A percentile compares a stretch with the other conserved stretches of the same genome.
Conservation (phyloP, 2,329 filamentous ascomycete genomes). For the Helicocarpus griseus region DNA sequence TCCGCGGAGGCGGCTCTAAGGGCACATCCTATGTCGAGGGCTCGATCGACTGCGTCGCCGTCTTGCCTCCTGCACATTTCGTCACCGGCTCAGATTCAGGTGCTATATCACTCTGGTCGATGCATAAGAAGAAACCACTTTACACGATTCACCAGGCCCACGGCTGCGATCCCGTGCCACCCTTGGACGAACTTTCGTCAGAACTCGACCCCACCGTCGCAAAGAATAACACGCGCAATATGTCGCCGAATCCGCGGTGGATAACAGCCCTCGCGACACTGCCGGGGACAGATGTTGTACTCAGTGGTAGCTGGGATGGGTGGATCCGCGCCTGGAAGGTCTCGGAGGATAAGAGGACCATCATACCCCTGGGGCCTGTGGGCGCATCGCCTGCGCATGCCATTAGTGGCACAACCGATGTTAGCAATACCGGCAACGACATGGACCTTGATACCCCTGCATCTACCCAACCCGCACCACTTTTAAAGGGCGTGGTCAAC, state of each 20-base stretch:
- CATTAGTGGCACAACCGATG: not conserved
- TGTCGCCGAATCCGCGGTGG: slow-evolving; percentile 62
- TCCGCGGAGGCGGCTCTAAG: slow-evolving; percentile 61
- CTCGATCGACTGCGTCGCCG: slow-evolving; percentile 83
- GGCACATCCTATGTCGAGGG: slow-evolving; percentile 56
- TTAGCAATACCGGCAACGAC: slow-evolving; percentile 15
- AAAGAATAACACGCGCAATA: slow-evolving; percentile 31
- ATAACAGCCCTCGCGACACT: slow-evolving; percentile 82
- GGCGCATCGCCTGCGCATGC: slow-evolving; percentile 29
- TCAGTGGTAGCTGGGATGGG: slow-evolving; percentile 93
- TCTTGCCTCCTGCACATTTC: slow-evolving; percentile 83
- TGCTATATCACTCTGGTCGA: slow-evolving; percentile 73
- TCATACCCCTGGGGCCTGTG: slow-evolving; percentile 63
- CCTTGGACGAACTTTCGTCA: slow-evolving; percentile 61
- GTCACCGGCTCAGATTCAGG: slow-evolving; percentile 93
- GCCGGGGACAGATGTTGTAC: slow-evolving; percentile 80
- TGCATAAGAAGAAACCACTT: slow-evolving; percentile 90
- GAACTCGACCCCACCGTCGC: slow-evolving; percentile 53
- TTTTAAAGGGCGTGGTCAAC: slow-evolving; percentile 70
- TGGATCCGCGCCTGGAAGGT: slow-evolving; percentile 77
- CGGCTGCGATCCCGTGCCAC: slow-evolving; percentile 65
- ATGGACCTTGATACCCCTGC: slow-evolving; percentile 15
- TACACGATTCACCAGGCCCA: slow-evolving; percentile 72
- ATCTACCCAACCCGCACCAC: slow-evolving; percentile 20
- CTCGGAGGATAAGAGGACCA: slow-evolving; percentile 67